Conservation (phyloP, 2,329 filamentous ascomycete species). For the Alternaria tenuissima region DNA sequence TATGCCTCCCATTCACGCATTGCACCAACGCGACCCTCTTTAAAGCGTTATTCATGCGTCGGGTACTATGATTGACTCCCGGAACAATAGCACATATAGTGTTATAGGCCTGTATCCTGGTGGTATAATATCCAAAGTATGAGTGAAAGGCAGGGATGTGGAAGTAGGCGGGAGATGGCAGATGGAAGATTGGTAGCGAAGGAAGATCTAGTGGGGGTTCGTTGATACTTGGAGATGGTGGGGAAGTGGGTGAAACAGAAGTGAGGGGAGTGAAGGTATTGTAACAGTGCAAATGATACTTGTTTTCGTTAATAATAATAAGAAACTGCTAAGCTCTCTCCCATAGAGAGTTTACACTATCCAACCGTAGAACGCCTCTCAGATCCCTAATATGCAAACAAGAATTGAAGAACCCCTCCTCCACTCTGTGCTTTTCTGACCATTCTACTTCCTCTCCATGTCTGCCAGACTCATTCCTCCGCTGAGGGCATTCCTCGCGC, state of each 20-base stretch:
- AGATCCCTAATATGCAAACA: neutral
- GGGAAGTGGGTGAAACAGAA: neutral
- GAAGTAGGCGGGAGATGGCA: neutral
- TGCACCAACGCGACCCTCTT: neutral
- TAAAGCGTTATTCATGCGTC: neutral
- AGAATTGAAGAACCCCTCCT: neutral
- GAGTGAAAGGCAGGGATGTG: neutral
- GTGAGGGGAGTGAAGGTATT: neutral
- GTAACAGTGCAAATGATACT: neutral
- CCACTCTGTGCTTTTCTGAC: neutral
- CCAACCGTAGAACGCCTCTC: neutral
- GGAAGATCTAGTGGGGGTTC: neutral
- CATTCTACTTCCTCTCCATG: constrained; percentile 3
- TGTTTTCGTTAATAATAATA: neutral
- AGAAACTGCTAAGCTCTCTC: neutral
- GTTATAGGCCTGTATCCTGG: constrained; percentile 5
- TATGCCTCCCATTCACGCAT: neutral
- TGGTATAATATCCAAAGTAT: neutral
- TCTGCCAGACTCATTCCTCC: constrained; percentile 20
- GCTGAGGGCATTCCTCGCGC: constrained; percentile 24
- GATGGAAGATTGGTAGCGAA: neutral
- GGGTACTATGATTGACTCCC: constrained; percentile 15
- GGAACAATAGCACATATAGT: constrained; percentile 1
- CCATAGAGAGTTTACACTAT: neutral
- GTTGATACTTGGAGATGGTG: neutral